Conservation (phyloP, 1,284 basidiomycete genomes). For the Macrocystidia cucumis region DNA sequence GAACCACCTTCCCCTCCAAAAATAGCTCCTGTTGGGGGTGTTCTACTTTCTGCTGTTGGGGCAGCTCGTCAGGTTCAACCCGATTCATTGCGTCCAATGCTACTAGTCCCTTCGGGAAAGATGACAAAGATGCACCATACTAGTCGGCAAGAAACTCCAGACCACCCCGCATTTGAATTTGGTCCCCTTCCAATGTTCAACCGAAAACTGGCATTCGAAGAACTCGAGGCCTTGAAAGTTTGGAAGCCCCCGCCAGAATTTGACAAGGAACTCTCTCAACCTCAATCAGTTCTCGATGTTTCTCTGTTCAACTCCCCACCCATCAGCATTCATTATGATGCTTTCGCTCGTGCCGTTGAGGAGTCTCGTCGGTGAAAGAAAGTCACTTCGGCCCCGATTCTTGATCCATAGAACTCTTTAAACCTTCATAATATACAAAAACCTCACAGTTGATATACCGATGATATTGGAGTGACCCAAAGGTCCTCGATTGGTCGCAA, state of each 20-base stretch:
- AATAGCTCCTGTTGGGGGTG: slow-evolving; percentile 9
- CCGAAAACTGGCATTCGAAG: no score
- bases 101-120: no score
- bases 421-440: no score
- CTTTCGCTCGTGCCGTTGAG: slow-evolving; percentile 12
- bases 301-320: slow-evolving; percentile 9
- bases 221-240: no score
- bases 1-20: slow-evolving; percentile 11
- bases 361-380: neutral
- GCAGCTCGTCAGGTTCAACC: slow-evolving; percentile 3
- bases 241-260: slow-evolving; percentile 11
- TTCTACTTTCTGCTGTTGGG: slow-evolving; percentile 8
- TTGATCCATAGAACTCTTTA: no score
- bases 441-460: no score
- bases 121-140: no score
- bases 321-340: slow-evolving; percentile 16
- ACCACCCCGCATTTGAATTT: neutral
- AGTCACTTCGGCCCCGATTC: neutral
- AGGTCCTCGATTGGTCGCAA: no score
- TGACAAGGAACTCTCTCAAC: slow-evolving; percentile 12
- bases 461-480: slow-evolving; percentile 9
- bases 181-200: neutral
- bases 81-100: neutral
- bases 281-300: slow-evolving; percentile 11
- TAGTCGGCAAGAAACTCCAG: no score